phyloP scores from a whole-genome alignment of 495 filamentous ascomycete genomes.

The Annulohypoxylon moriforme region DNA sequence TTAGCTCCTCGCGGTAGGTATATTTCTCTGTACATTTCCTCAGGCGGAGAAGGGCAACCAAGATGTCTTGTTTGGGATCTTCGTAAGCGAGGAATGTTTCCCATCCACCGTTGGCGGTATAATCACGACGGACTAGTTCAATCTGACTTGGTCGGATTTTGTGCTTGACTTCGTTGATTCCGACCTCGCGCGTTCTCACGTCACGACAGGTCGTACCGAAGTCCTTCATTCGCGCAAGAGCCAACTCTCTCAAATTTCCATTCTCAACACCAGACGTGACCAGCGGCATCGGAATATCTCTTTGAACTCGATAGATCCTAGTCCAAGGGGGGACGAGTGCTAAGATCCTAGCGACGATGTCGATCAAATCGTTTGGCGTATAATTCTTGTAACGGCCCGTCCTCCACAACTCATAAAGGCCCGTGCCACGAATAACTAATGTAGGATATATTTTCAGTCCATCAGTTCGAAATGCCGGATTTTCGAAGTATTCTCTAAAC shows the following conservation, averaged over 20 bases:
- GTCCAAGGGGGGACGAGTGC: slow-evolving; percentile 98
- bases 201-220: slow-evolving; percentile 97
- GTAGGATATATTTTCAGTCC: slow-evolving; percentile 98
- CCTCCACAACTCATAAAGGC: slow-evolving; percentile 96
- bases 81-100: slow-evolving; percentile 98
- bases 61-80: slow-evolving; percentile 97
- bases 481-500: slow-evolving; percentile 97
- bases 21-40: slow-evolving; percentile 89
- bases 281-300: slow-evolving; percentile 98
- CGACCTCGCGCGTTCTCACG: slow-evolving; percentile 96
- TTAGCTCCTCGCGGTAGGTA: slow-evolving; percentile 91
- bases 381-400: slow-evolving; percentile 98
- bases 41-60: slow-evolving; percentile 90
- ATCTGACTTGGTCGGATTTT: slow-evolving; percentile 97
- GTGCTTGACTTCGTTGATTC: slow-evolving; percentile 98
- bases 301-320: slow-evolving; percentile 96
- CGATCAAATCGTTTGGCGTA: slow-evolving; percentile 94
- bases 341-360: slow-evolving; percentile 93
- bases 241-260: slow-evolving; percentile 93
- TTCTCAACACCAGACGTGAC: slow-evolving; percentile 98
- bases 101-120: slow-evolving; percentile 94
- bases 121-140: slow-evolving; percentile 95
- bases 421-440: slow-evolving; percentile 95
- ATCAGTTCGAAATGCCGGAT: slow-evolving; percentile 96
- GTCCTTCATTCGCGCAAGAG: slow-evolving; percentile 95